Evolutionary conservation across 2,329 filamentous ascomycete genomes (phyloP).

Genomic region (Cladosporium sp.): DNA sequence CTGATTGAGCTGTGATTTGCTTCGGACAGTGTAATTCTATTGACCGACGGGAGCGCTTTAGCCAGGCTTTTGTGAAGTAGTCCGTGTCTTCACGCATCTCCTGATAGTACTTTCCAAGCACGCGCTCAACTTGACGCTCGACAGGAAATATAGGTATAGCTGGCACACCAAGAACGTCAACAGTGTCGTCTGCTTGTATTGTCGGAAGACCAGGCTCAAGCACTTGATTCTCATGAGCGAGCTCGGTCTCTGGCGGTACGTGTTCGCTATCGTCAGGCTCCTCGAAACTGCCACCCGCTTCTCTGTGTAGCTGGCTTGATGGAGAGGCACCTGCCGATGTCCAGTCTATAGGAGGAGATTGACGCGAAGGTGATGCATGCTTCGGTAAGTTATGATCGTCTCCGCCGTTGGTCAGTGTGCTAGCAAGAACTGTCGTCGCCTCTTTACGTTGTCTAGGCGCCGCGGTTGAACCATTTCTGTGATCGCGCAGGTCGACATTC

Average conservation of each 20-base stretch:
- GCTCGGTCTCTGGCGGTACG: not conserved
- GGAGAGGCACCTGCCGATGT: constrained; percentile 6
- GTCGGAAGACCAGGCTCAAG: not conserved
- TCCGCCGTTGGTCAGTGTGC: not conserved
- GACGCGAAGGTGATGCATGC: not conserved
- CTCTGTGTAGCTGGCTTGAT: constrained; percentile 5
- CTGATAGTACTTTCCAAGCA: constrained; percentile 29
- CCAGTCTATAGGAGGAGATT: not conserved
- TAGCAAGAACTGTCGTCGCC: not conserved
- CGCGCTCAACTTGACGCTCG: constrained; percentile 25
- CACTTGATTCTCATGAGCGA: not conserved
- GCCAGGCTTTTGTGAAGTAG: constrained; percentile 26
- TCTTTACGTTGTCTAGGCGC: not conserved
- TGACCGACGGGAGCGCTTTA: constrained; percentile 27
- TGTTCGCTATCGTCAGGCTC: not conserved
- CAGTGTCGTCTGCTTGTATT: not conserved
- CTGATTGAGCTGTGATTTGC: not conserved
- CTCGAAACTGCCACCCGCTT: not conserved
- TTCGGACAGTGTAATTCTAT: not conserved
- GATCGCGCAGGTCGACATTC: not conserved
- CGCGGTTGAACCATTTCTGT: not conserved
- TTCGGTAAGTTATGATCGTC: not conserved
- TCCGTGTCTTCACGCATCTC: constrained; percentile 33
- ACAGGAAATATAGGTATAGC: not conserved
- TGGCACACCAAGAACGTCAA: not conserved